These are phyloP conservation scores for Nicotiana rustica DNA, from an alignment of 305 asterid genomes.

Conservation along the genomic window DNA sequence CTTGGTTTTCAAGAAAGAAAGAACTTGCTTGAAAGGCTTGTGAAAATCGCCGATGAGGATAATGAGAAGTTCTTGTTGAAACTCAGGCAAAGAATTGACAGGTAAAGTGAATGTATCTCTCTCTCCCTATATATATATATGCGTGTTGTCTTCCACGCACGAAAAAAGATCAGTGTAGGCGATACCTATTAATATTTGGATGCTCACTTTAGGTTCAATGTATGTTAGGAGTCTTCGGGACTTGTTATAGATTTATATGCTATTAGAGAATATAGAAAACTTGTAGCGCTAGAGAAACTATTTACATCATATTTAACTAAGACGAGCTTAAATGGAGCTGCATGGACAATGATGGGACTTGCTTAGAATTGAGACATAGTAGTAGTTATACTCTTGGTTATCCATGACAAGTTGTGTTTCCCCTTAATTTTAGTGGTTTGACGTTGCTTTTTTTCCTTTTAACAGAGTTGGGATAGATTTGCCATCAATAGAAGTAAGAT, in stretches of 20 bases:
- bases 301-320: neutral
- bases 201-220: too few species aligned
- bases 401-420: neutral
- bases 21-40: slow-evolving; percentile 50
- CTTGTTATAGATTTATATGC: too few species aligned
- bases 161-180: too few species aligned
- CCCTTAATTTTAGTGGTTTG: neutral
- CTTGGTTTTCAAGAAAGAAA: slow-evolving; percentile 57
- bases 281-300: neutral
- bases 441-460: neutral
- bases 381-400: neutral
- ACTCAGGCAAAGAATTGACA: slow-evolving; percentile 59
- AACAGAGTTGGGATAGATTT: slow-evolving; percentile 70
- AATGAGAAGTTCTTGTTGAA: slow-evolving; percentile 58
- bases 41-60: slow-evolving; percentile 55
- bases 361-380: neutral
- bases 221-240: too few species aligned
- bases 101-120: slow-evolving; percentile 37
- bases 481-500: slow-evolving; percentile 69
- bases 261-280: too few species aligned
- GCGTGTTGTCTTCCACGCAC: too few species aligned
- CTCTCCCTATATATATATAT: too few species aligned
- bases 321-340: neutral
- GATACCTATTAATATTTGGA: too few species aligned
- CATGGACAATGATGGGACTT: neutral